These are phyloP conservation scores for Leucoagaricus sp. DNA, from an alignment of 1,284 basidiomycete genomes.

Conservation along the genomic window DNA sequence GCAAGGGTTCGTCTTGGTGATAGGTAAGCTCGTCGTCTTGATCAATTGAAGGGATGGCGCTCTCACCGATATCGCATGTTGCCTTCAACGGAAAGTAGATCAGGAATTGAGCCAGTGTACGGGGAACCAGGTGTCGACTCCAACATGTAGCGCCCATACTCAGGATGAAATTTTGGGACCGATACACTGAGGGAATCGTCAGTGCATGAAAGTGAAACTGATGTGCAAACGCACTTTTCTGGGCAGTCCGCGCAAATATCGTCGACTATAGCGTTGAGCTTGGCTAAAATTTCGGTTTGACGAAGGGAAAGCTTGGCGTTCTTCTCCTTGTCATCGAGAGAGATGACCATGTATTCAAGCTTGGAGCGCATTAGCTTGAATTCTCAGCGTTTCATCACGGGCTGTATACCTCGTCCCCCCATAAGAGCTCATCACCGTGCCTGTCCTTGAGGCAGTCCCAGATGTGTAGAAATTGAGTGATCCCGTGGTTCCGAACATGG, in stretches of 20 bases:
- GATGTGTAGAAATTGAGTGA: constrained; percentile 92
- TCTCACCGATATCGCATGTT: constrained; percentile 95
- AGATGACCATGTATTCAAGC: constrained; percentile 97
- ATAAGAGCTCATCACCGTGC: constrained; percentile 92
- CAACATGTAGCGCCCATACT: constrained; percentile 98
- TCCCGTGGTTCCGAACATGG: constrained; percentile 92
- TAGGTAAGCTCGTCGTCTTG: constrained; percentile 14
- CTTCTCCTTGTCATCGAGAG: constrained; percentile 78
- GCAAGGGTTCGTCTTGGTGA: constrained; percentile 79
- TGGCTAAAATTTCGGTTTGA: constrained; percentile 91
- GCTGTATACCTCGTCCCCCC: constrained; percentile 92
- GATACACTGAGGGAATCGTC: constrained; percentile 56
- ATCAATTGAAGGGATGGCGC: constrained; percentile 11
- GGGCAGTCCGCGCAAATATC: constrained; percentile 66
- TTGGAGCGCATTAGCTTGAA: constrained; percentile 31
- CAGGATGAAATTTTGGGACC: constrained; percentile 95
- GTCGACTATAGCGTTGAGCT: constrained; percentile 71
- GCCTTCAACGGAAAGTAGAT: constrained; percentile 87
- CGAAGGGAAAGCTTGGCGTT: constrained; percentile 89
- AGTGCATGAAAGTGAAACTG: constrained; percentile 15
- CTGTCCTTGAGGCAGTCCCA: constrained; percentile 93
- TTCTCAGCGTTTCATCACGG: too few relatives aligned
- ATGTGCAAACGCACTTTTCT: constrained; percentile 47
- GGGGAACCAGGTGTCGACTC: constrained; percentile 97
- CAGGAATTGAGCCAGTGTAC: constrained; percentile 84